Conservation (phyloP, 2,329 filamentous ascomycete genomes). For the Cladosporium halotolerans region DNA sequence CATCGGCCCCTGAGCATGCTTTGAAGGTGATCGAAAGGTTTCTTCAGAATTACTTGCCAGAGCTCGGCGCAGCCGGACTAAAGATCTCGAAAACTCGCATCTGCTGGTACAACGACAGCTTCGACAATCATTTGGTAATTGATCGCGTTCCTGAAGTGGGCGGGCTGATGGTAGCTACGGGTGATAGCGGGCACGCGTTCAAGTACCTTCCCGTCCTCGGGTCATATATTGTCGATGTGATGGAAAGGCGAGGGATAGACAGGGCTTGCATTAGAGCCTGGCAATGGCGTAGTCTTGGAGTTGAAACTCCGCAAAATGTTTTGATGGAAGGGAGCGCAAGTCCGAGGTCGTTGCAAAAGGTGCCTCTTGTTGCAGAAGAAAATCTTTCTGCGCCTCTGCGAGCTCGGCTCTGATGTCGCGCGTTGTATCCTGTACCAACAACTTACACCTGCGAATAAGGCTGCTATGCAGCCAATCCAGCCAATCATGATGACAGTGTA, state of each 20-base stretch:
- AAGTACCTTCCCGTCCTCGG: constrained; percentile 30
- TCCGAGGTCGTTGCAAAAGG: not conserved
- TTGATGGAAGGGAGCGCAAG: not conserved
- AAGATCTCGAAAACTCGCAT: constrained; percentile 34
- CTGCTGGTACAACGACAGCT: constrained; percentile 49
- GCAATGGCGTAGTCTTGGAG: not conserved
- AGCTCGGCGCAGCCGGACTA: constrained; percentile 31
- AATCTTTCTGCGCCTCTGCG: not conserved
- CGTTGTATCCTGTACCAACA: too few relatives aligned
- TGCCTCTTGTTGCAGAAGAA: not conserved
- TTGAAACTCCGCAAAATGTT: not conserved
- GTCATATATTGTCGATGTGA: constrained; percentile 23
- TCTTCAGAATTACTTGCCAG: constrained; percentile 39
- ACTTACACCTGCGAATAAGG: too few relatives aligned
- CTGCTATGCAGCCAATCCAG: too few relatives aligned
- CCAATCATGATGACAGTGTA: too few relatives aligned
- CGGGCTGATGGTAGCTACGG: constrained; percentile 26
- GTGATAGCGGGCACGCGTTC: constrained; percentile 29
- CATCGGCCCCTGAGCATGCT: not conserved
- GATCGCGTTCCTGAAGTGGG: constrained; percentile 19
- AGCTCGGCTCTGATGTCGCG: too few relatives aligned
- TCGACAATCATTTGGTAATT: constrained; percentile 26
- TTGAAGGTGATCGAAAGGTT: not conserved
- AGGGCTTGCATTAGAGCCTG: not conserved
- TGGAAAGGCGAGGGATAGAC: not conserved